Conservation (phyloP, 106 monocot species). For the Allium sativum region DNA sequence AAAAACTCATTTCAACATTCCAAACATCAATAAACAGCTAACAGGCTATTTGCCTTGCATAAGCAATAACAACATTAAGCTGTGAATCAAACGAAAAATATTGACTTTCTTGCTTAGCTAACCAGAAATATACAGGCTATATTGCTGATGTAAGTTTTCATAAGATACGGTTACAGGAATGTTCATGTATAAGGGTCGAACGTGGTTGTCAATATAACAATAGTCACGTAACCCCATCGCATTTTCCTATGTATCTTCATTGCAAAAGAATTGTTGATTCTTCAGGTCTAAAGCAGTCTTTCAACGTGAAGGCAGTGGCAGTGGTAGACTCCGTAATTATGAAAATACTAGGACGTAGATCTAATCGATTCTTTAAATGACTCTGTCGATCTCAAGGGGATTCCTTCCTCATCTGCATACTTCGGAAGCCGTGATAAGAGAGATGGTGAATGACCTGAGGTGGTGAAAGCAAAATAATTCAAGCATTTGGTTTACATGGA, state of each 20-base stretch:
- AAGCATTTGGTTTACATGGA: background rate
- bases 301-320: background rate
- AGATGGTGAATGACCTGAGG: slow-evolving; percentile 26
- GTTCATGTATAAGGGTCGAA: background rate
- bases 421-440: slow-evolving; percentile 25
- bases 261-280: slow-evolving; percentile 1
- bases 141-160: background rate
- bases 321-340: background rate
- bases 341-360: background rate
- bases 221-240: background rate
- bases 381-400: slow-evolving; percentile 31
- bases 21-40: too few relatives aligned
- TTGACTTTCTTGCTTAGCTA: background rate
- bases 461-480: background rate
- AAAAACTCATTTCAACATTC: too few relatives aligned
- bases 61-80: too few relatives aligned
- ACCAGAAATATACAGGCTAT: background rate
- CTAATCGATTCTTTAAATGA: slow-evolving; percentile 1
- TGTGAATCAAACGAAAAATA: background rate
- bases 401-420: slow-evolving; percentile 38
- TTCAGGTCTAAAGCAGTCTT: background rate
- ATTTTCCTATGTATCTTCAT: background rate
- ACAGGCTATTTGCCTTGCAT: too few relatives aligned
- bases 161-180: background rate
- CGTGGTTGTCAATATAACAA: background rate